Evolutionary conservation across 805 yeast genomes (phyloP).

Genomic region (Metschnikowia noctiluminum): DNA sequence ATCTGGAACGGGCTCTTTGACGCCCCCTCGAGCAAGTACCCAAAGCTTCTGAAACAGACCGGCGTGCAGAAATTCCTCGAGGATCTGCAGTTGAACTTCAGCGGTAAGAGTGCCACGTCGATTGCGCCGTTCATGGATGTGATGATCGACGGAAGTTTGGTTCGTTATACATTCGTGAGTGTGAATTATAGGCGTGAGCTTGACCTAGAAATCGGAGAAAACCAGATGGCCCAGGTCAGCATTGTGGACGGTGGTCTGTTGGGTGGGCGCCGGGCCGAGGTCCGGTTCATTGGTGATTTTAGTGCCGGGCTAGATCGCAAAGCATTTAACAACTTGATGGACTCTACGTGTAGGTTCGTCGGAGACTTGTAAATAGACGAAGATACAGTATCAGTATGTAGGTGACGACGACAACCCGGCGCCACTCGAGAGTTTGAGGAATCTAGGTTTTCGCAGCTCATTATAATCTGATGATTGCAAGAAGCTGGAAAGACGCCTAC

Average conservation of each 20-base stretch:
- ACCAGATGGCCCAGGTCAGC: constrained; percentile 38
- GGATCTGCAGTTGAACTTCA: constrained; percentile 37
- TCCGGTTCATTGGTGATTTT: constrained; percentile 15
- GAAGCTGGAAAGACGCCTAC: too few species aligned
- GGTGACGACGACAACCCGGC: too few species aligned
- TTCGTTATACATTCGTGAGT: constrained; percentile 44
- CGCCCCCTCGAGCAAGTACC: constrained; percentile 25
- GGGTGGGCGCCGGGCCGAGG: constrained; percentile 52
- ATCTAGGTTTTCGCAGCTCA: too few species aligned
- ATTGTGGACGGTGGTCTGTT: constrained; percentile 55
- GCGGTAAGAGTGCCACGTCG: constrained; percentile 31
- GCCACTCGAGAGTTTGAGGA: too few species aligned
- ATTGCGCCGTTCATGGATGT: constrained; percentile 41
- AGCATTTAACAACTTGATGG: constrained; percentile 25
- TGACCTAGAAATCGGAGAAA: constrained; percentile 36
- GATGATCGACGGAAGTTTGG: constrained; percentile 33
- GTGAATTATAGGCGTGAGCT: constrained; percentile 44
- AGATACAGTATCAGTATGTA: too few species aligned
- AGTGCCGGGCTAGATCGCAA: constrained; percentile 16
- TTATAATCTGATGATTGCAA: too few species aligned
- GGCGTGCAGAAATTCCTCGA: constrained; percentile 41
- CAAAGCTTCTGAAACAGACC: constrained; percentile 35
- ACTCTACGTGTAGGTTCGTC: constrained; percentile 20
- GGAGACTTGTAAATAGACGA: constrained; percentile 12
- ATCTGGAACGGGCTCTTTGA: constrained; percentile 16